These are phyloP conservation scores for Aspergillus tanneri DNA, from an alignment of 2,329 filamentous ascomycete species.

Conservation along the genomic window DNA sequence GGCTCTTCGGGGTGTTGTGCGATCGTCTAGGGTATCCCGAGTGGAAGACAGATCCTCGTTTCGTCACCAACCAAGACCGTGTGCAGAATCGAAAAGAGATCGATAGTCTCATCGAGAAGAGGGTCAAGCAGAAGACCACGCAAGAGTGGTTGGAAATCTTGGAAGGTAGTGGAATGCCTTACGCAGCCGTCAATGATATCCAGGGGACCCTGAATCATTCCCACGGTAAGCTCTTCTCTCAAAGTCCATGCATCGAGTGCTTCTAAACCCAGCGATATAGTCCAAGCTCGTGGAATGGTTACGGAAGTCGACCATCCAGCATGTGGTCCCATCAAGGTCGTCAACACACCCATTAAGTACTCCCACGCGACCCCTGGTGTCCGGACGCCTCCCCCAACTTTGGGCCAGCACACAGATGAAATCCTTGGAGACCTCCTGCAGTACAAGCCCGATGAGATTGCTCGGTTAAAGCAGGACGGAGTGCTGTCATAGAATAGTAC, in stretches of 20 bases:
- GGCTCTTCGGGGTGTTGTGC: constrained; percentile 60
- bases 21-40: constrained; percentile 57
- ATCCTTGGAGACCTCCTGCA: constrained; percentile 66
- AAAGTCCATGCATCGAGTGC: neutral
- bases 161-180: constrained; percentile 91
- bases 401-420: constrained; percentile 85
- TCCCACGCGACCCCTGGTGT: constrained; percentile 77
- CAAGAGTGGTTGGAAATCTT: constrained; percentile 82
- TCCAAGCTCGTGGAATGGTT: constrained; percentile 80
- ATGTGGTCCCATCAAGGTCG: constrained; percentile 83
- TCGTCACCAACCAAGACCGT: constrained; percentile 58
- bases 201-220: constrained; percentile 78
- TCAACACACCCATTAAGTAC: constrained; percentile 94
- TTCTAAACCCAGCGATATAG: constrained; percentile 34
- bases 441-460: constrained; percentile 59
- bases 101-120: constrained; percentile 73
- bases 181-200: constrained; percentile 91
- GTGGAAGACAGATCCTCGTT: constrained; percentile 58
- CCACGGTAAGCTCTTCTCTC: constrained; percentile 60
- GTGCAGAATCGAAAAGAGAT: constrained; percentile 70
- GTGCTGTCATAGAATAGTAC: constrained; percentile 56
- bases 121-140: constrained; percentile 76
- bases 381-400: constrained; percentile 73
- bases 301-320: constrained; percentile 77
- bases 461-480: constrained; percentile 62